Evolutionary conservation across 192 early-diverging fungal genomes (phyloP).

Genomic region (Coemansia sp.): DNA sequence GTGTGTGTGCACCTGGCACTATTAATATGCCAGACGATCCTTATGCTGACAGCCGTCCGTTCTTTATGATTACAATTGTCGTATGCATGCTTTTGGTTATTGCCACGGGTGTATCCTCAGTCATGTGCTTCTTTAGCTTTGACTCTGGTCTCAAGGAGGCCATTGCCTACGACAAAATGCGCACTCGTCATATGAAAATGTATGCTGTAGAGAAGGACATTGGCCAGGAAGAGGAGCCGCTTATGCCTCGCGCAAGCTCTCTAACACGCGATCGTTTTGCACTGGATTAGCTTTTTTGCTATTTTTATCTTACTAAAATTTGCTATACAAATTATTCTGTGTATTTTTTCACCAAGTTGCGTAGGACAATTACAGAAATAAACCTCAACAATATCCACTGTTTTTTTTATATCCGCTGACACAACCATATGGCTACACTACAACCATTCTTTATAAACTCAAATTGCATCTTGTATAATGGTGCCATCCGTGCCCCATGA

Average conservation of each 20-base stretch:
- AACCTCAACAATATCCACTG: not conserved
- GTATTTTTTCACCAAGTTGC: not conserved
- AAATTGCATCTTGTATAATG: conserved; percentile 70
- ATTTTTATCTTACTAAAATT: not conserved
- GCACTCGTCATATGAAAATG: conserved; percentile 27
- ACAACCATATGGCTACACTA: conserved; percentile 89
- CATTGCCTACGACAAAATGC: conserved; percentile 44
- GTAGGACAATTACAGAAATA: not conserved
- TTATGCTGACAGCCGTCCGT: conserved; percentile 39
- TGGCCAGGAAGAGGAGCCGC: conserved; percentile 12
- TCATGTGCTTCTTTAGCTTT: conserved; percentile 41
- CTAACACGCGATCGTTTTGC: conserved; percentile 31
- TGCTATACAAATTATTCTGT: not conserved
- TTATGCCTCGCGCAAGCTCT: conserved; percentile 9
- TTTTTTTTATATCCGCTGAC: conserved; percentile 66
- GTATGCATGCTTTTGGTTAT: conserved; percentile 39
- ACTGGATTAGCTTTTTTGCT: conserved; percentile 16
- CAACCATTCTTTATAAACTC: conserved; percentile 84
- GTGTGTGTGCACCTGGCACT: conserved; percentile 29
- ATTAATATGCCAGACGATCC: conserved; percentile 39
- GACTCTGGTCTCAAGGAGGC: conserved; percentile 50
- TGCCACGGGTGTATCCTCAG: conserved; percentile 25
- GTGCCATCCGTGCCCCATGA: conserved; percentile 80
- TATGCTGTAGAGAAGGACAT: conserved; percentile 13
- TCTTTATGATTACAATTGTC: conserved; percentile 50